Evolutionary conservation across 768 basidiomycete species (phyloP).

Genomic region (Lactarius trivialis): DNA sequence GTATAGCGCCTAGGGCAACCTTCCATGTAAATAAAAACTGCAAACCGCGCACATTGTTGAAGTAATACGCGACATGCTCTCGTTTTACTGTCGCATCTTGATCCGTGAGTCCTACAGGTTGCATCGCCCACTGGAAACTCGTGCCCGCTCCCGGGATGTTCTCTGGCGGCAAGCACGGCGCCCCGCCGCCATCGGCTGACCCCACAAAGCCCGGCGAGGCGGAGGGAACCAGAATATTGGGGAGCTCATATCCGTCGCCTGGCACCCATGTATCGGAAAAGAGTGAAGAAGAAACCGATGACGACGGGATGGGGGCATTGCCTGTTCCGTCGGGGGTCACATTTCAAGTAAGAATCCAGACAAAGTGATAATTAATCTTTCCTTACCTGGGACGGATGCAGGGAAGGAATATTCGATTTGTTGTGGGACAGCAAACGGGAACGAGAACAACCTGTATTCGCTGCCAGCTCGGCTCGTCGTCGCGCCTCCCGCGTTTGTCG

Average conservation of each 20-base stretch:
- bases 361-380: neutral
- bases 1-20: slow-evolving; percentile 55
- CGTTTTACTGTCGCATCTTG: slow-evolving; percentile 18
- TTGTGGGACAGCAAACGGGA: slow-evolving; percentile 6
- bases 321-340: neutral
- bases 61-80: slow-evolving; percentile 57
- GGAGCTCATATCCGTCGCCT: slow-evolving; percentile 1
- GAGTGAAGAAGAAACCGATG: slow-evolving; percentile 4
- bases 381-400: slow-evolving; percentile 17
- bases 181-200: neutral
- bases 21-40: slow-evolving; percentile 63
- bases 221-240: slow-evolving; percentile 2
- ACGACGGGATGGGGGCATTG: slow-evolving; percentile 4
- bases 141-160: slow-evolving; percentile 13
- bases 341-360: slow-evolving; percentile 6
- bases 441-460: slow-evolving; percentile 15
- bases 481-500: neutral
- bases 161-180: slow-evolving; percentile 8
- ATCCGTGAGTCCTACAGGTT: slow-evolving; percentile 14
- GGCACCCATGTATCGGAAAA: slow-evolving; percentile 12
- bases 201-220: slow-evolving; percentile 6
- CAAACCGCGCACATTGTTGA: slow-evolving; percentile 59
- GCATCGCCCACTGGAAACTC: slow-evolving; percentile 15
- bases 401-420: slow-evolving; percentile 18
- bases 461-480: neutral